Evolutionary conservation across 345 rosid genomes (phyloP), one percentile per base, ranked within the genome.

Genomic region (Xanthoceras sorbifolium): DNA sequence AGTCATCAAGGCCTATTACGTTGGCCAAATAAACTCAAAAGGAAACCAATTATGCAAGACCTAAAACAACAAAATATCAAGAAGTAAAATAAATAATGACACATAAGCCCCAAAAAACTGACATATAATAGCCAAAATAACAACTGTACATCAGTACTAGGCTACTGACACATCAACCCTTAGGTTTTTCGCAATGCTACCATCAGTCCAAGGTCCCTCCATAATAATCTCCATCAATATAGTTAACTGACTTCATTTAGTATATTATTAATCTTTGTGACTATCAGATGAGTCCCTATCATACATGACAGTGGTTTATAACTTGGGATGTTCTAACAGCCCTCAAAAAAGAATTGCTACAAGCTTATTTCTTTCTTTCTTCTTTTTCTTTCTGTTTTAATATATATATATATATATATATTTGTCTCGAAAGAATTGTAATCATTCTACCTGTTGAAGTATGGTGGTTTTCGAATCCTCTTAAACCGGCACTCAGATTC

Each of bases 401-500:
- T n/a, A n/a, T n/a, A n/a, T n/a, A n/a, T n/a, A n/a, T n/a, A n/a
- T n/a, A n/a, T n/a, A n/a, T n/a, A n/a, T n/a, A n/a, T n/a, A n/a
- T 55, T 6, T 55, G 25, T 55, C 8, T 20, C 7, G 61, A 55
- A 20, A 55, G 61, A 32, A 32, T 66, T 38, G 26, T 73, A 23
- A 29, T 55, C 26, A 60, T 14, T 42, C n/a, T 74, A 85, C 90
- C 87, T 82, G 82, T 85, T 85, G 64, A 87, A 87, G 46, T 87
- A 85, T 14, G 85, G 85, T n/a, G 90, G 90, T 76, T 87, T 87
- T 44, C 87, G 70, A 34, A 87, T 85, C 76, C 79, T 86, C 81
- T 88, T 88, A 42, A 84, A 81, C 5, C 85, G 87, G 76, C 91
- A 88, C 82, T 88, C 89, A 23, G 87, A 88, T 76, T 88, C 91